Base-by-base conservation (phyloP, 164 flowering plant genomes). In the Umbilicus rupestris region DNA sequence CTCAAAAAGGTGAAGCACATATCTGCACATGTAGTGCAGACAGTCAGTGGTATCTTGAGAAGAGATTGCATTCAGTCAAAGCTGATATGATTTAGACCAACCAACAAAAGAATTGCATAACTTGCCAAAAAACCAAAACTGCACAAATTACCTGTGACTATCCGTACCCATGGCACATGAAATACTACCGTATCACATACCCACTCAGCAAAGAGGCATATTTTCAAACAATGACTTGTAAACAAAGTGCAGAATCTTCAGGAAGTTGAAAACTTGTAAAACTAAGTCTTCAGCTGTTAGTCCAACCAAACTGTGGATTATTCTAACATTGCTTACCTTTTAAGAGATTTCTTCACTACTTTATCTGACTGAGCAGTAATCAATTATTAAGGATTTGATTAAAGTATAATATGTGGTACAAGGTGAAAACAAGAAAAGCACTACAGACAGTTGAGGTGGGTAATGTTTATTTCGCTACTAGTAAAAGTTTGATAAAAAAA, bases 231-330 rank as follows among this genome's bases (percentile, higher is more conserved):
- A 26, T 26, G 31, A 26, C 31, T 52, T 52, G 59, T 10, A 26
- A 52, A 24, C 17, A 24, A 2, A 24, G 59, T 24, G 17, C 31
- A 52, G 59, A 52, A 26, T 26, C 59, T 52, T 52, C 59, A 52
- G 26, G 59, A 52, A 52, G 59, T 41, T 24, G 59, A 52, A 52
- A 52, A 52, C 59, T 52, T 52, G 31, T 52, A 52, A 52, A 26
- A 26, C 59, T 52, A 52, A 52, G 26, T 24, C n/a, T 3, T 52
- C 17, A 31, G 10, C 16, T 16, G 31, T 52, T 26, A 52, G 28
- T 52, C 59, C 30, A 52, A 52, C 59, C 59, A 52, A 52, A 52
- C 59, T 26, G 59, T 26, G 31, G 31, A 52, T 52, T 52, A 26
- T 52, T 10, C 11, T 52, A 52, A 24, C 30, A 24, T 52, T 52